Percentiles rank a stretch among this genome's conserved stretches.
phyloP scores from a whole-genome alignment of 768 basidiomycete species.

The Phlebiopsis flavidoalba region DNA sequence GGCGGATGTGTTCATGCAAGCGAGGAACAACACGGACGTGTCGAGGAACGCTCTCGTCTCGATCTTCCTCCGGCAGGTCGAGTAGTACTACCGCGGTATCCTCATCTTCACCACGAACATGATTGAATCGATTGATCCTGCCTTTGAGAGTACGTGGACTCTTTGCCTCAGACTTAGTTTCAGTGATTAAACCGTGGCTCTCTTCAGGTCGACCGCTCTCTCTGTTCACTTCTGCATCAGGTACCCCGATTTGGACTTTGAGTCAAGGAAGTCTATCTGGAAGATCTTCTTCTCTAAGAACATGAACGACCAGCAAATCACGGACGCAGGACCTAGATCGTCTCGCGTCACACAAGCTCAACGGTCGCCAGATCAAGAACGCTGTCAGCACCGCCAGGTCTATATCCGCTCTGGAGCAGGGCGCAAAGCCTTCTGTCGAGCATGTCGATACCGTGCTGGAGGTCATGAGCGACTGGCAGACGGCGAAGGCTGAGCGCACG shows the following conservation, averaged over 20 bases:
- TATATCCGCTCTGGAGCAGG: not conserved
- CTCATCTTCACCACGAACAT: conserved; percentile 33
- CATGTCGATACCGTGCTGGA: conserved; percentile 8
- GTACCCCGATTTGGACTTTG: conserved; percentile 25
- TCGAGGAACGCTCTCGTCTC: conserved; percentile 30
- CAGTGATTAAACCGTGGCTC: not conserved
- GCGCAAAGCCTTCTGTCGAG: not conserved
- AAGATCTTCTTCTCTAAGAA: conserved; percentile 20
- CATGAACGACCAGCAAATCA: not conserved
- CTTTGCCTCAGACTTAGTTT: conserved; percentile 19
- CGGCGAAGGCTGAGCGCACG: not conserved
- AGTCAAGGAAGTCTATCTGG: conserved; percentile 26
- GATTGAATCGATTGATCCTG: conserved; percentile 24
- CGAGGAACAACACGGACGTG: conserved; percentile 20
- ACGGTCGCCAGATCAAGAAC: conserved; percentile 10
- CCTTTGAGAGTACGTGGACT: conserved; percentile 26
- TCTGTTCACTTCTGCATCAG: conserved; percentile 31
- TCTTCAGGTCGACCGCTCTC: conserved; percentile 25
- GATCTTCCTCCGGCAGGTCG: conserved; percentile 33
- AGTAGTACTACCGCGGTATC: conserved; percentile 36
- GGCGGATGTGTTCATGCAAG: conserved; percentile 22
- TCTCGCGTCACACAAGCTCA: not conserved
- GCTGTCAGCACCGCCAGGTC: conserved; percentile 7
- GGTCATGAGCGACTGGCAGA: conserved; percentile 6
- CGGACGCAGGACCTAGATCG: not conserved